A percentile compares a stretch with the other conserved stretches of the same genome.
Conservation (phyloP, 179 eudicot species). For the Silene coronaria region DNA sequence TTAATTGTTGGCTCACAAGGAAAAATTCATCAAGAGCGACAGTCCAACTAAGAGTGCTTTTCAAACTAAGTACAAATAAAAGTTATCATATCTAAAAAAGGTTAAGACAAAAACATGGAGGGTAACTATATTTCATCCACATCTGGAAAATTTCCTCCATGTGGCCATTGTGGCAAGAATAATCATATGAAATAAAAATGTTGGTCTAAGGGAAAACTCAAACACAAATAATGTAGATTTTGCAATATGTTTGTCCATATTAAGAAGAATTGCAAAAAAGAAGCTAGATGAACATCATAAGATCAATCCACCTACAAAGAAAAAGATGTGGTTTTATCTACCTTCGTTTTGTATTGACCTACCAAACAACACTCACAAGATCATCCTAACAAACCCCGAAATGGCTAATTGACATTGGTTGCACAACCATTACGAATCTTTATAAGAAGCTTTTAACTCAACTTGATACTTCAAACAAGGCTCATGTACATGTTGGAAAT, state of each 20-base stretch:
- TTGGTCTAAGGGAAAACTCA: not conserved
- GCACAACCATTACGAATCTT: not conserved
- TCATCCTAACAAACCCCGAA: too few relatives aligned
- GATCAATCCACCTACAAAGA: not conserved
- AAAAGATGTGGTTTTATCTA: too few relatives aligned
- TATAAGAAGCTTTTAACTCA: not conserved
- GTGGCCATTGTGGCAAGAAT: not conserved
- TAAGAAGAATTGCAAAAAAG: not conserved
- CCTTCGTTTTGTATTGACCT: too few relatives aligned
- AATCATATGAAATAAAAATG: constrained; percentile 2
- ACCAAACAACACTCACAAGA: too few relatives aligned
- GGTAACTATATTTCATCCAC: not conserved
- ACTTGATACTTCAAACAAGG: not conserved
- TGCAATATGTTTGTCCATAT: not conserved
- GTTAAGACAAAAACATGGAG: not conserved
- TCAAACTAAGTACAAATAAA: not conserved
- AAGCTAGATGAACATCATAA: not conserved
- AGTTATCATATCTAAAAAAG: not conserved
- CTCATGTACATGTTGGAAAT: not conserved
- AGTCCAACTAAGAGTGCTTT: not conserved
- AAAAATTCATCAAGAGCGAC: not conserved
- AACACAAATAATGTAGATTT: constrained; percentile 7
- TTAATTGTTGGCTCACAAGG: not conserved
- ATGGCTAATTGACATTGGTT: not conserved
- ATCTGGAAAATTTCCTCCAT: not conserved